These are phyloP conservation scores for Pelagophyceae sp. DNA, from an alignment of 352 stramenopile species.

Conservation along the genomic window DNA sequence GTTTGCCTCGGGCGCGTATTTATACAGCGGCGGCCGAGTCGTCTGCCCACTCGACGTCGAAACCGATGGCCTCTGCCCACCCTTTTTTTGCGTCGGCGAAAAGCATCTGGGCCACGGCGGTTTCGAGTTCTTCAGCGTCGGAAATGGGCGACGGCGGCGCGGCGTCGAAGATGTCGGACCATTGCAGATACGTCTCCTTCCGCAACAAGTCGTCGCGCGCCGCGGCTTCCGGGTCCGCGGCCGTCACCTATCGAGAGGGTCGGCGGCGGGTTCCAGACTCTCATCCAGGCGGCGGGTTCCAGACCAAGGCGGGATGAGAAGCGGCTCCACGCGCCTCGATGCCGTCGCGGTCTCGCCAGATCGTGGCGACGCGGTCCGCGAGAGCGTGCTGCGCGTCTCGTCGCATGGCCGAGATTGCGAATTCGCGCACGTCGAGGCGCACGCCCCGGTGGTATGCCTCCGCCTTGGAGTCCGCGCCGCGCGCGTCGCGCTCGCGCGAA, in stretches of 20 bases:
- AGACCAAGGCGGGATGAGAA: no score
- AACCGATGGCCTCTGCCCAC: constrained; percentile 32
- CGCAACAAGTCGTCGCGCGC: constrained; percentile 29
- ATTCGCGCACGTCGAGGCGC: constrained; percentile 18
- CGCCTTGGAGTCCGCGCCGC: background rate
- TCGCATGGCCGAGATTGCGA: constrained; percentile 23
- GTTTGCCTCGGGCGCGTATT: no score
- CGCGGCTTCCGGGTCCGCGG: constrained; percentile 37
- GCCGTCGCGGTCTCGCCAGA: constrained; percentile 34
- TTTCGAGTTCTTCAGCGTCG: no score
- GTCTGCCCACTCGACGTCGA: constrained; percentile 47
- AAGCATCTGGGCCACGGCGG: constrained; percentile 30
- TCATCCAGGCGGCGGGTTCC: no score
- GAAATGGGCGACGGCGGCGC: constrained; percentile 34
- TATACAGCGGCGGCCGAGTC: constrained; percentile 29
- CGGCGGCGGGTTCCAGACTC: no score
- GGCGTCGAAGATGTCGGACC: constrained; percentile 34
- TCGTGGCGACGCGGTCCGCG: constrained; percentile 36
- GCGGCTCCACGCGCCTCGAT: constrained; percentile 30
- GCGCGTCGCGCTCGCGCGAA: constrained; percentile 24
- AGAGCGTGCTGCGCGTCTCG: background rate
- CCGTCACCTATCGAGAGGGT: no score
- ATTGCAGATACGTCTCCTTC: constrained; percentile 45
- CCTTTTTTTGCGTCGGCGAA: constrained; percentile 22
- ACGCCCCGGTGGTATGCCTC: background rate